Evolutionary conservation across 345 rosid genomes (phyloP).

Genomic region (Camelina sativa): DNA sequence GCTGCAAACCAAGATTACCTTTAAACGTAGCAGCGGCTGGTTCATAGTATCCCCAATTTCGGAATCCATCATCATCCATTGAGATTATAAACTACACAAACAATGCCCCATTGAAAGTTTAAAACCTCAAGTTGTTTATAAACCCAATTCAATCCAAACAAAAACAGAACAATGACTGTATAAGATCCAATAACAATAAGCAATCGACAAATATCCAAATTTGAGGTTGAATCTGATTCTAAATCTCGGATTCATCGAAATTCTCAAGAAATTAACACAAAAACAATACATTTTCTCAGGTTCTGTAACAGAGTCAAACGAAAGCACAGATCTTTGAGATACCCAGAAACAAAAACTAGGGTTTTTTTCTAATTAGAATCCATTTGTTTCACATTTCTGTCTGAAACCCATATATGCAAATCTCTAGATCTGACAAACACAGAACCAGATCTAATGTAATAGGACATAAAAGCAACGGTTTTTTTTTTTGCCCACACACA

Average conservation of each 20-base stretch:
- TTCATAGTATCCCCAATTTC: conserved; percentile 94
- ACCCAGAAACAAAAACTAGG: conserved; percentile 13
- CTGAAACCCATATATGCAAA: conserved; percentile 45
- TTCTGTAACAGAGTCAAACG: conserved; percentile 25
- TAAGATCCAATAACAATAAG: not conserved
- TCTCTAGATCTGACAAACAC: conserved; percentile 40
- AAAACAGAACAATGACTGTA: not conserved
- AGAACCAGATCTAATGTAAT: conserved; percentile 51
- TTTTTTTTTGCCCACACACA: not conserved
- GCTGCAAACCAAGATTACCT: conserved; percentile 86
- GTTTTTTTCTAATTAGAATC: not conserved
- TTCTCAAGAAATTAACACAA: not conserved
- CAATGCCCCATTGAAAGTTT: conserved; percentile 3
- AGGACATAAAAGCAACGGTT: conserved; percentile 13
- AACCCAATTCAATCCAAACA: not conserved
- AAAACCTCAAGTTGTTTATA: too few relatives aligned
- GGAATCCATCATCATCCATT: conserved; percentile 84
- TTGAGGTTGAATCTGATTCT: not conserved
- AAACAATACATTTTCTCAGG: conserved; percentile 35
- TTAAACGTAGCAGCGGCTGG: conserved; percentile 67
- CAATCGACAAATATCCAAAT: not conserved
- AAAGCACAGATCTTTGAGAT: conserved; percentile 2
- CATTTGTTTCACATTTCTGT: not conserved
- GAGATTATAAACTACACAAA: conserved; percentile 40
- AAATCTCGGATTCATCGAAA: conserved; percentile 14